A percentile compares a stretch with the other conserved stretches of the same genome.
Conservation (phyloP, 768 basidiomycete genomes). For the Naganishia onofrii region DNA sequence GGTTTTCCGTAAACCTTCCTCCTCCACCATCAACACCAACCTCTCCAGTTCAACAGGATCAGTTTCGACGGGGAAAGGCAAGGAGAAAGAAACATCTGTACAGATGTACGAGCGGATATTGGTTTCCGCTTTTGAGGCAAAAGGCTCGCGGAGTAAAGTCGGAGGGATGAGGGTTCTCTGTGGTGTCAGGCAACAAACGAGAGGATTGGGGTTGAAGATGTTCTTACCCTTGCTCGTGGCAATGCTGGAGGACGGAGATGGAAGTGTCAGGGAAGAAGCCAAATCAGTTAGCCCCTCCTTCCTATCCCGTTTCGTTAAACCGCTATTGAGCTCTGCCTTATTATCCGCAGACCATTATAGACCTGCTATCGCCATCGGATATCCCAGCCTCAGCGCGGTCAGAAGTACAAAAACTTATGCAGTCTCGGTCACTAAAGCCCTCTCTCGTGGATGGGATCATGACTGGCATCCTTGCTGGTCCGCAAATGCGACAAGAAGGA, state of each 20-base stretch:
- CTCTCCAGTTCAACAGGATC: not conserved
- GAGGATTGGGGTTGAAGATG: constrained; percentile 51
- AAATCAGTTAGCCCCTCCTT: constrained; percentile 49
- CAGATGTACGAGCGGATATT: constrained; percentile 42
- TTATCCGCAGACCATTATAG: constrained; percentile 65
- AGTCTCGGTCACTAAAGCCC: constrained; percentile 74
- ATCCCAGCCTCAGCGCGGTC: constrained; percentile 83
- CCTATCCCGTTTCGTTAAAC: no score
- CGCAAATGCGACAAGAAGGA: not conserved
- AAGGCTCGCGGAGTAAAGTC: constrained; percentile 44
- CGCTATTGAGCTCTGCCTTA: not conserved
- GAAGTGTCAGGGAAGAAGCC: constrained; percentile 81
- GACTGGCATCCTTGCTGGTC: constrained; percentile 12
- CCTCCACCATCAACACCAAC: not conserved
- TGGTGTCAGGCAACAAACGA: constrained; percentile 16
- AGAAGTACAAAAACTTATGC: constrained; percentile 88
- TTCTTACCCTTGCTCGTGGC: constrained; percentile 78
- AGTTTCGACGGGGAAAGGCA: constrained; percentile 37
- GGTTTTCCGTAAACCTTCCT: constrained; percentile 3
- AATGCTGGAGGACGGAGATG: constrained; percentile 83
- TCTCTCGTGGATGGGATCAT: constrained; percentile 59
- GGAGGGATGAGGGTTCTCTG: constrained; percentile 43
- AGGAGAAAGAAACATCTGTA: constrained; percentile 43
- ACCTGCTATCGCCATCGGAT: constrained; percentile 77
- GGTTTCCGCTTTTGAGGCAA: constrained; percentile 39